These are phyloP conservation scores for Paracoccidioides lutzii DNA, from an alignment of 2,329 filamentous ascomycete genomes.

Conservation along the genomic window DNA sequence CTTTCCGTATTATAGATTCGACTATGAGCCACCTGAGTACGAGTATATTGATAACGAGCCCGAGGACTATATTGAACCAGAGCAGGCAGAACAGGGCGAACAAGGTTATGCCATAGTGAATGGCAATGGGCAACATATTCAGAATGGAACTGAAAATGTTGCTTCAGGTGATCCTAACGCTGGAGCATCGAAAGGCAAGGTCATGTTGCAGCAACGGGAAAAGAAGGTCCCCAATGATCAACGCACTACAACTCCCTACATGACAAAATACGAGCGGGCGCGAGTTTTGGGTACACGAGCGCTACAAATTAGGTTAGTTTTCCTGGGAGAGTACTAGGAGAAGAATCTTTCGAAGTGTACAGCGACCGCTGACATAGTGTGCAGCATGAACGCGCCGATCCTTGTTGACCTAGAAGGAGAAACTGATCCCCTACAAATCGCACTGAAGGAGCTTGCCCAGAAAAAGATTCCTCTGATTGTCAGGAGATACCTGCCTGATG, in stretches of 20 bases:
- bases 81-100: slow-evolving; percentile 42
- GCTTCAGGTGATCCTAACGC: slow-evolving; percentile 42
- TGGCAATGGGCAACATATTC: slow-evolving; percentile 37
- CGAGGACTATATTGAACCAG: slow-evolving; percentile 45
- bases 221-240: slow-evolving; percentile 87
- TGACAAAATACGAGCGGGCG: slow-evolving; percentile 98
- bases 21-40: slow-evolving; percentile 46
- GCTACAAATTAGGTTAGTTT: slow-evolving; percentile 76
- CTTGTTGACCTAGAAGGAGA: slow-evolving; percentile 94
- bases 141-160: slow-evolving; percentile 29
- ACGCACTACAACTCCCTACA: slow-evolving; percentile 87
- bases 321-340: not conserved
- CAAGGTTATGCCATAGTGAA: slow-evolving; percentile 41
- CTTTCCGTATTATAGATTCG: slow-evolving; percentile 22
- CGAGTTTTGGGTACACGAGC: slow-evolving; percentile 87
- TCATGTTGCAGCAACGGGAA: slow-evolving; percentile 47
- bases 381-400: slow-evolving; percentile 91
- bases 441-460: slow-evolving; percentile 90
- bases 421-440: slow-evolving; percentile 94
- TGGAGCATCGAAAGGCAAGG: slow-evolving; percentile 34
- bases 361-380: slow-evolving; percentile 15
- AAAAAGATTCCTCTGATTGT: slow-evolving; percentile 98
- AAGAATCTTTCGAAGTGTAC: not conserved
- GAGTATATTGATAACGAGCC: slow-evolving; percentile 55
- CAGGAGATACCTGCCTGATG: slow-evolving; percentile 88